These are phyloP conservation scores for Lasiodiplodia citricola DNA, from an alignment of 2,329 filamentous ascomycete species.

Conservation along the genomic window DNA sequence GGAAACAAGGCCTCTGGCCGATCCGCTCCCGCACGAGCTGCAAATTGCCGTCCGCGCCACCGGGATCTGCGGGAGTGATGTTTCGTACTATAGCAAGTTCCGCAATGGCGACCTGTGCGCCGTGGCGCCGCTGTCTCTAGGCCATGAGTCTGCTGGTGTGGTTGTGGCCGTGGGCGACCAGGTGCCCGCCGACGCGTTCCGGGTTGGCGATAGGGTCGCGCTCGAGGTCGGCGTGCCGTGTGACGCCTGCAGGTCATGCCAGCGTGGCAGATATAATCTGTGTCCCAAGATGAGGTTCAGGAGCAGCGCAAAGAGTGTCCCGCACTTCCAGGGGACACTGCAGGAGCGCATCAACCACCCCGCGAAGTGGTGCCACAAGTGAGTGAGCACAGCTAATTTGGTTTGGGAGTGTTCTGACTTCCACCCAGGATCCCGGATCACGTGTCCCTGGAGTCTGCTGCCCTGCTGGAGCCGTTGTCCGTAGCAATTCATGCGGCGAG, in stretches of 20 bases:
- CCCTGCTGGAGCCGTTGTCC: conserved; percentile 66
- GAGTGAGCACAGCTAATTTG: conserved; percentile 35
- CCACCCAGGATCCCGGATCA: conserved; percentile 45
- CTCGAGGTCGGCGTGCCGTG: conserved; percentile 37
- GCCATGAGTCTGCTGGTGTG: conserved; percentile 33
- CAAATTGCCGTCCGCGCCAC: conserved; percentile 70
- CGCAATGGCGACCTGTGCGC: conserved; percentile 73
- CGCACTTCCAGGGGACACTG: conserved; percentile 51
- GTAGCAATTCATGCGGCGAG: conserved; percentile 85
- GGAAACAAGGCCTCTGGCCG: conserved; percentile 61
- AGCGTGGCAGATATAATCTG: conserved; percentile 49
- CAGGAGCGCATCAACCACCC: conserved; percentile 52
- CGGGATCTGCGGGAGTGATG: conserved; percentile 72
- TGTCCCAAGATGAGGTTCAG: conserved; percentile 50
- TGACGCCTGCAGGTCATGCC: conserved; percentile 45
- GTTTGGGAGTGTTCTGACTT: conserved; percentile 33
- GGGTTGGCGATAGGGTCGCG: conserved; percentile 32
- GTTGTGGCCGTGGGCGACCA: conserved; percentile 29
- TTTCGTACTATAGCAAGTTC: conserved; percentile 75
- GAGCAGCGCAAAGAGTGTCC: conserved; percentile 50
- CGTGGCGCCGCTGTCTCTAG: conserved; percentile 66
- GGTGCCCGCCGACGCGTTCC: conserved; percentile 37
- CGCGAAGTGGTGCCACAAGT: conserved; percentile 52
- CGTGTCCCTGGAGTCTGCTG: conserved; percentile 46
- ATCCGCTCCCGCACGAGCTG: conserved; percentile 63